Conservation (phyloP, 352 stramenopile species). For the Globisporangium nagaii region DNA sequence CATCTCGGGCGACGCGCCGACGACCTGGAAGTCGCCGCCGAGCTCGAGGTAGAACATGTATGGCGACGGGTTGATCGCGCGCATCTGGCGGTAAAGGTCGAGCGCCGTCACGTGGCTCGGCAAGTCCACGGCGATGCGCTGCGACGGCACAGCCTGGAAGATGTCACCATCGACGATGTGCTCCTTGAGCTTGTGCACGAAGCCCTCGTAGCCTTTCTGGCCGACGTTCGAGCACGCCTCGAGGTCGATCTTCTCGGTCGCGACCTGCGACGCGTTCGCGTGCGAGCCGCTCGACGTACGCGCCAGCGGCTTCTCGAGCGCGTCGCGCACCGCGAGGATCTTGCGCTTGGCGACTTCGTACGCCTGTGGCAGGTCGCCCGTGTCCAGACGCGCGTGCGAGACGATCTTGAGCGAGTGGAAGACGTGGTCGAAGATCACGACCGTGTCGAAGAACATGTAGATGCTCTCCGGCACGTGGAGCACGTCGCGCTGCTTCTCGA, state of each 20-base stretch:
- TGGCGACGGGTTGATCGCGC: constrained; percentile 82
- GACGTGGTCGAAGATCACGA: constrained; percentile 88
- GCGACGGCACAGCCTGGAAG: constrained; percentile 86
- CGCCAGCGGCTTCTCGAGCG: constrained; percentile 54
- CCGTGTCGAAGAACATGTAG: constrained; percentile 89
- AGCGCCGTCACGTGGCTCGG: constrained; percentile 61
- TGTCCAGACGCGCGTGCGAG: constrained; percentile 74
- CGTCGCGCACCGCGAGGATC: constrained; percentile 56
- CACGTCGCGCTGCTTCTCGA: constrained; percentile 73
- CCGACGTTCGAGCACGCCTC: constrained; percentile 81
- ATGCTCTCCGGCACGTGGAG: constrained; percentile 83
- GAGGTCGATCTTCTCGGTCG: constrained; percentile 47
- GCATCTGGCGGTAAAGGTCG: constrained; percentile 87
- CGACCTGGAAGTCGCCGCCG: constrained; percentile 82
- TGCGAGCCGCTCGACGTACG: constrained; percentile 54
- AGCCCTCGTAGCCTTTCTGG: constrained; percentile 80
- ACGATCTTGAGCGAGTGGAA: constrained; percentile 89
- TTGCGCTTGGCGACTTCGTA: constrained; percentile 73
- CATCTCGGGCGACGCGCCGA: constrained; percentile 86
- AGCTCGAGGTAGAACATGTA: constrained; percentile 90
- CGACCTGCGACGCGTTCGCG: constrained; percentile 25
- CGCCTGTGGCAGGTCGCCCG: constrained; percentile 45
- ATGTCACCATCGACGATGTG: constrained; percentile 89
- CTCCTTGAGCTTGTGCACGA: constrained; percentile 83
- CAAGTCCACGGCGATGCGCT: constrained; percentile 68